phyloP scores from a whole-genome alignment of 2,329 filamentous ascomycete genomes.

The Epichloe gansuensis region DNA sequence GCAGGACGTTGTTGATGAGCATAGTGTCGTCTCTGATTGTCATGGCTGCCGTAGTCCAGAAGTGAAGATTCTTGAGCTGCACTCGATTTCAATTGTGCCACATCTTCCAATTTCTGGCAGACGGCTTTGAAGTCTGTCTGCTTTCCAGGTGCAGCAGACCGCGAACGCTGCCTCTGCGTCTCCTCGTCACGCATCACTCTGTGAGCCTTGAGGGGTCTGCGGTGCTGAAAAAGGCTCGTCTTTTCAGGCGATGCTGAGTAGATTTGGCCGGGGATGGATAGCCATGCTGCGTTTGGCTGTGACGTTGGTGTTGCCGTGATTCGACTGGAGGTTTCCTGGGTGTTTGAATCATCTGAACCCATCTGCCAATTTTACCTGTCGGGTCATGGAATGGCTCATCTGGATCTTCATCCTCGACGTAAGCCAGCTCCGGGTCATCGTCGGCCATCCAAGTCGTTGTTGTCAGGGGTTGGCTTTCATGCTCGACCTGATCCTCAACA shows the following conservation, averaged over 20 bases:
- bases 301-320: background rate
- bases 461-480: background rate
- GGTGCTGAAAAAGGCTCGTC: background rate
- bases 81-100: background rate
- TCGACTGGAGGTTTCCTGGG: background rate
- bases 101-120: background rate
- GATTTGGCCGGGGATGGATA: background rate
- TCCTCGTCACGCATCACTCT: background rate
- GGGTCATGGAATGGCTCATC: background rate
- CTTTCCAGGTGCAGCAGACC: background rate
- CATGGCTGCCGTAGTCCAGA: background rate
- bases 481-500: background rate
- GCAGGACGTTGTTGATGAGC: background rate
- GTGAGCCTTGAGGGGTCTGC: background rate
- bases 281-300: background rate
- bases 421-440: background rate
- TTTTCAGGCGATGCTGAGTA: background rate
- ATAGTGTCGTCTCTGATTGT: background rate
- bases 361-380: background rate
- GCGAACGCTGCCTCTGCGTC: background rate
- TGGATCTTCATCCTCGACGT: background rate
- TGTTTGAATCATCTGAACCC: conserved; percentile 2
- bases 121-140: background rate
- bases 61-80: background rate
- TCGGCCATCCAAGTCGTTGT: background rate